These are phyloP conservation scores for Vigna trinervia DNA, from an alignment of 306 rosid species.

Conservation along the genomic window DNA sequence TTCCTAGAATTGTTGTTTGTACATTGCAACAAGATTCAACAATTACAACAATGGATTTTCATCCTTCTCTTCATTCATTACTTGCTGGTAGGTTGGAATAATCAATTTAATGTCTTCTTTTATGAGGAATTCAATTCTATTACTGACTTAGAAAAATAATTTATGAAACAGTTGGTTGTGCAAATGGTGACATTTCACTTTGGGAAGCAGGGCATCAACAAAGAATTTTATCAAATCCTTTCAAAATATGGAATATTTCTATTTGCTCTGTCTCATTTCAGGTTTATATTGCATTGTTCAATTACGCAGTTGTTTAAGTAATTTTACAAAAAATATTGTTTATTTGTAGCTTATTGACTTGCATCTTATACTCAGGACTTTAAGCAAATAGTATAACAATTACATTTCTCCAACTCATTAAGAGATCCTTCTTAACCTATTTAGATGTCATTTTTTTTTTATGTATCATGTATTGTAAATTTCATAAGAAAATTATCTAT, in stretches of 20 bases:
- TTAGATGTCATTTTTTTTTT: too few species aligned
- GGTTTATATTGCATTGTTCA: conserved; percentile 47
- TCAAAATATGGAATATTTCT: conserved; percentile 47
- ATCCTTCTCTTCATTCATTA: conserved; percentile 59
- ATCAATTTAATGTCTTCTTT: background rate
- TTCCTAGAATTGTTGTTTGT: conserved; percentile 56
- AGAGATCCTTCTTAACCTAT: too few species aligned
- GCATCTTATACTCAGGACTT: conserved; percentile 3
- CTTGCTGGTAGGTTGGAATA: conserved; percentile 58
- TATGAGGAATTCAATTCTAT: background rate
- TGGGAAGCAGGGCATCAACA: conserved; percentile 63
- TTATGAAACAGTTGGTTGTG: conserved; percentile 63
- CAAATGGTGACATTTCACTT: conserved; percentile 64
- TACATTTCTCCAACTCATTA: background rate
- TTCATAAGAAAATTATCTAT: too few species aligned
- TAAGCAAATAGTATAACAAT: background rate
- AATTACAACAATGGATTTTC: conserved; percentile 67
- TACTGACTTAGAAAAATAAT: conserved; percentile 33
- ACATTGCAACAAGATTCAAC: conserved; percentile 54
- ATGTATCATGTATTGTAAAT: too few species aligned
- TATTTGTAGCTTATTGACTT: background rate
- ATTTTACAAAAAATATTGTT: background rate
- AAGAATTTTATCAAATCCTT: conserved; percentile 56
- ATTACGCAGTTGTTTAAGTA: background rate
- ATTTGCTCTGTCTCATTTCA: conserved; percentile 52